Evolutionary conservation across 805 yeast species (phyloP).

Genomic region (Wickerhamomyces rabaulensis): DNA sequence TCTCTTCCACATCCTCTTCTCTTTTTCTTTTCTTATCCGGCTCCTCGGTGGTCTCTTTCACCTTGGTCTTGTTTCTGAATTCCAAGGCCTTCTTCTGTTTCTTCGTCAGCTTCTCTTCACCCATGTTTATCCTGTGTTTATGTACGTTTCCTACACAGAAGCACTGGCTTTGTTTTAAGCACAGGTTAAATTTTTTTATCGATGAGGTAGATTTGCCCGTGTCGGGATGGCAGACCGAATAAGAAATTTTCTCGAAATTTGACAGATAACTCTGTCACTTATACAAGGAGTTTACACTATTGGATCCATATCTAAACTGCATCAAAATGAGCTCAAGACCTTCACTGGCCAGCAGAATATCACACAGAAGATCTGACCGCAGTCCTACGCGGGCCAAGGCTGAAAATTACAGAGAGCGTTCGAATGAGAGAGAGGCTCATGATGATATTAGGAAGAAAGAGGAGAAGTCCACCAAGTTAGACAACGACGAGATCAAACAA

Average conservation of each 20-base stretch:
- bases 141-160: too few species aligned
- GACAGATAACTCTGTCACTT: background rate
- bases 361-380: background rate
- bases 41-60: constrained; percentile 11
- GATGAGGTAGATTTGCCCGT: background rate
- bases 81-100: constrained; percentile 60
- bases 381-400: background rate
- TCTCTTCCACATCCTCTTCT: constrained; percentile 11
- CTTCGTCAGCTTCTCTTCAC: constrained; percentile 48
- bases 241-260: too few species aligned
- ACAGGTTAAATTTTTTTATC: background rate
- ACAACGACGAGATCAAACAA: background rate
- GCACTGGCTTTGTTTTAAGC: background rate
- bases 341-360: background rate
- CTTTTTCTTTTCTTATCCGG: constrained; percentile 23
- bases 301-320: too few species aligned
- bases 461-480: background rate
- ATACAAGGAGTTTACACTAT: too few species aligned
- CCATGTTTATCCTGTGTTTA: constrained; percentile 3
- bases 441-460: background rate
- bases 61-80: constrained; percentile 36
- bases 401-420: constrained; percentile 1
- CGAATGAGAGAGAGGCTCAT: background rate
- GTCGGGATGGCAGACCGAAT: background rate
- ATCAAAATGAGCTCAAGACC: background rate